Conservation (phyloP, 495 filamentous ascomycete genomes). For the Hyaloscypha variabilis region DNA sequence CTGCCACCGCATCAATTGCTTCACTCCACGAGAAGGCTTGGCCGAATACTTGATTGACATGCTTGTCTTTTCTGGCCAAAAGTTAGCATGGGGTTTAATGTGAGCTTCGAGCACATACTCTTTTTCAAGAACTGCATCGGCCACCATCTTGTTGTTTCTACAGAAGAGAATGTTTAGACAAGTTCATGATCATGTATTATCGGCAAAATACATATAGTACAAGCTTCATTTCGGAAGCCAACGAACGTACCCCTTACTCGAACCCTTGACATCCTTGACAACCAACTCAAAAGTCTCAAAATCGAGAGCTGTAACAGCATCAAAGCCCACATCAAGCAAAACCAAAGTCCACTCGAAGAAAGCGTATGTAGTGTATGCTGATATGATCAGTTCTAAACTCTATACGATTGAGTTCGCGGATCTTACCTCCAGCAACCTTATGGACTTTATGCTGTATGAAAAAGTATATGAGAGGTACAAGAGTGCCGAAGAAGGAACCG, state of each 20-base stretch:
- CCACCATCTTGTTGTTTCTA: conserved; percentile 60
- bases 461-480: conserved; percentile 91
- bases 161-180: conserved; percentile 34
- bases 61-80: conserved; percentile 70
- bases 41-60: conserved; percentile 69
- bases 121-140: conserved; percentile 83
- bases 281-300: conserved; percentile 89
- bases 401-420: conserved; percentile 35
- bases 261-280: conserved; percentile 84
- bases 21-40: conserved; percentile 72
- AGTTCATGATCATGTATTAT: conserved; percentile 33
- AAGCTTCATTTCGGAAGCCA: conserved; percentile 83
- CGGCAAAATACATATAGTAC: conserved; percentile 37
- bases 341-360: conserved; percentile 98
- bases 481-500: conserved; percentile 82
- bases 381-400: too few species aligned
- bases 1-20: conserved; percentile 79
- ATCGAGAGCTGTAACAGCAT: conserved; percentile 94
- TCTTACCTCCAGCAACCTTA: conserved; percentile 85
- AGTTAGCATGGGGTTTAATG: conserved; percentile 23
- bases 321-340: conserved; percentile 93
- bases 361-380: conserved; percentile 97
- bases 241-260: conserved; percentile 98
- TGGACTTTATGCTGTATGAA: conserved; percentile 99
- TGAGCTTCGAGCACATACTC: conserved; percentile 57